Evolutionary conservation across 139 green algal genomes (phyloP).

Genomic region (Auxenochlorella pyrenoidosa): DNA sequence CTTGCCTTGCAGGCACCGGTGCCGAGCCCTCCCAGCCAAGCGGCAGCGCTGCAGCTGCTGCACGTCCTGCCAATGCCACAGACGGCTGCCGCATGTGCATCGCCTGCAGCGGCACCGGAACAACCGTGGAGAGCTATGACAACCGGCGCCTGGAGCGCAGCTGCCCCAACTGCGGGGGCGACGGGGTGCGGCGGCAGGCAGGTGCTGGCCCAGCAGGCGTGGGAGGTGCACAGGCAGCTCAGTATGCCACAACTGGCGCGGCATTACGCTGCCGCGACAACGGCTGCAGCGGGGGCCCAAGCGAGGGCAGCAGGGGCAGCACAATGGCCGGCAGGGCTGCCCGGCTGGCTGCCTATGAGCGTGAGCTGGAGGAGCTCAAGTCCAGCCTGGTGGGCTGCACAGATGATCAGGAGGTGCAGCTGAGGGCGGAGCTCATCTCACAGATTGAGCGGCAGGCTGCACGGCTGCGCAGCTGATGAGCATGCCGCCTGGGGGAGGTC

Average conservation of each 20-base stretch:
- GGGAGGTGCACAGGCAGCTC: background rate
- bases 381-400: background rate
- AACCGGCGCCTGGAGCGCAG: background rate
- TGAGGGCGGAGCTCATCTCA: background rate
- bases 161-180: slow-evolving; percentile 1
- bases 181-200: background rate
- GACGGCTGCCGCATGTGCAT: background rate
- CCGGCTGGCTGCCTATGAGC: slow-evolving; percentile 13
- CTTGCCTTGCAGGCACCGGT: background rate
- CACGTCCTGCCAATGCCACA: too few relatives aligned
- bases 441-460: background rate
- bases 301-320: background rate
- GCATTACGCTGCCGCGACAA: background rate
- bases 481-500: too few relatives aligned
- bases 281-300: background rate
- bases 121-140: background rate
- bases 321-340: background rate
- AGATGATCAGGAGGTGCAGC: slow-evolving; percentile 5
- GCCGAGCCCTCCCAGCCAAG: background rate
- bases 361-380: slow-evolving; percentile 19
- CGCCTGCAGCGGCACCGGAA: background rate
- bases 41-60: background rate
- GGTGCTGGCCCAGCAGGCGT: background rate
- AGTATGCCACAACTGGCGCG: background rate
- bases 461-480: background rate